Evolutionary conservation across 768 basidiomycete genomes (phyloP).

Genomic region (Phaeotremella fagi): DNA sequence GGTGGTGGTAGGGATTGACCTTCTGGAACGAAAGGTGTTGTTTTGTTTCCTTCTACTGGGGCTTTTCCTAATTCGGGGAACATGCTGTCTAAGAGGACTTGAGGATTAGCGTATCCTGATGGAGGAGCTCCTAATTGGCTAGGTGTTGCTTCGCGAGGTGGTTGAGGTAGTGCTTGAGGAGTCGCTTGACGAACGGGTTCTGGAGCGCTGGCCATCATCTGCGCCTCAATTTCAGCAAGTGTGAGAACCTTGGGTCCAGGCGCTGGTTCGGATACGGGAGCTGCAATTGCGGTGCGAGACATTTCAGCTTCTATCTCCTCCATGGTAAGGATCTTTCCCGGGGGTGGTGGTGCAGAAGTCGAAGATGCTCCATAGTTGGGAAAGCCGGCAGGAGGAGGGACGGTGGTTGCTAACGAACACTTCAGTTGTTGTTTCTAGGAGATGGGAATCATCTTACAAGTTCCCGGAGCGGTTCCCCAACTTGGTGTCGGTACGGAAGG

Average conservation of each 20-base stretch:
- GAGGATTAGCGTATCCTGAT: constrained; percentile 34
- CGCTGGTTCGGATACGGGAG: too few species aligned
- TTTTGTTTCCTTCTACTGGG: constrained; percentile 2
- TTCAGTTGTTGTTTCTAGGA: too few species aligned
- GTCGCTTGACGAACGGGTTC: too few species aligned
- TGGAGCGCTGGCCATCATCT: too few species aligned
- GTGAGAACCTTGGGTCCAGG: constrained; percentile 25
- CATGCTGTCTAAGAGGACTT: constrained; percentile 45
- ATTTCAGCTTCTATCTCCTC: constrained; percentile 49
- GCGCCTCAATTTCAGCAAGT: constrained; percentile 41
- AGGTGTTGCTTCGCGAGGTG: constrained; percentile 25
- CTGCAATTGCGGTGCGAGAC: constrained; percentile 24
- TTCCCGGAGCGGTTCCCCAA: constrained; percentile 31
- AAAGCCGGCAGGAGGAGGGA: constrained; percentile 7
- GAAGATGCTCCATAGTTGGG: constrained; percentile 2
- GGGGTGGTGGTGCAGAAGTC: constrained; percentile 10
- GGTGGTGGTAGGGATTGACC: background rate
- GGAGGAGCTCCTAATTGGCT: constrained; percentile 14
- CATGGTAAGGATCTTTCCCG: constrained; percentile 44
- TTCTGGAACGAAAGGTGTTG: constrained; percentile 16
- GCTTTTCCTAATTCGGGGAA: constrained; percentile 30
- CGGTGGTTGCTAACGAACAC: constrained; percentile 10
- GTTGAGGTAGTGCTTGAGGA: constrained; percentile 35
- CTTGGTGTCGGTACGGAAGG: constrained; percentile 21
- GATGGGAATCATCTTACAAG: constrained; percentile 8